Conservation (phyloP, 1,284 basidiomycete genomes). For the Cerioporus squamosus region DNA sequence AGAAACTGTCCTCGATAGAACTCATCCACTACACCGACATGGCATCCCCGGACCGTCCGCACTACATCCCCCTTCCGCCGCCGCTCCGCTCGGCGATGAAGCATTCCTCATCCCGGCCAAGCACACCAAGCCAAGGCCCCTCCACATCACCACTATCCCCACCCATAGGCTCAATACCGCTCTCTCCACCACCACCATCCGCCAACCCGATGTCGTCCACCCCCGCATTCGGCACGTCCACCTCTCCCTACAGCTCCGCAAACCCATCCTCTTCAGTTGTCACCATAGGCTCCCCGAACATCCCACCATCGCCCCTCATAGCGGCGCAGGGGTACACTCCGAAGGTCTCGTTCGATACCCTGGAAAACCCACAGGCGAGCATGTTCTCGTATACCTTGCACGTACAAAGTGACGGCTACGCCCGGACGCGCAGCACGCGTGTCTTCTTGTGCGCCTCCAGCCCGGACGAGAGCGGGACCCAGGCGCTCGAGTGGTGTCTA, state of each 20-base stretch:
- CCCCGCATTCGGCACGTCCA: slow-evolving; percentile 4
- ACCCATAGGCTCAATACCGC: slow-evolving; percentile 20
- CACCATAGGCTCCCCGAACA: slow-evolving; percentile 14
- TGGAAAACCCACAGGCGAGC: slow-evolving; percentile 44
- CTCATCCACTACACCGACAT: slow-evolving; percentile 11
- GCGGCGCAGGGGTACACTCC: slow-evolving; percentile 66
- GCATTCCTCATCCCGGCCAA: slow-evolving; percentile 38
- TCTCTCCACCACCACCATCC: slow-evolving; percentile 11
- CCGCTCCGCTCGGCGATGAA: slow-evolving; percentile 57
- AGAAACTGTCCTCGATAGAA: neutral
- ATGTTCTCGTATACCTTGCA: slow-evolving; percentile 69
- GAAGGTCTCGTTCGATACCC: slow-evolving; percentile 79
- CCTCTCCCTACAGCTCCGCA: slow-evolving; percentile 16
- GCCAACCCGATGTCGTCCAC: slow-evolving; percentile 22
- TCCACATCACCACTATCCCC: slow-evolving; percentile 23
- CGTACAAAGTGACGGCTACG: slow-evolving; percentile 86
- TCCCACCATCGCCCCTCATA: slow-evolving; percentile 28
- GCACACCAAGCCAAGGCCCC: slow-evolving; percentile 22
- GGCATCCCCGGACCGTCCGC: slow-evolving; percentile 31
- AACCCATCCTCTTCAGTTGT: slow-evolving; percentile 17
- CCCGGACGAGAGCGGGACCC: slow-evolving; percentile 83
- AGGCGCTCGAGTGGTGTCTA: slow-evolving; percentile 90
- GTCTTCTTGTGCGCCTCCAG: slow-evolving; percentile 93
- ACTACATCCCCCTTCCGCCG: slow-evolving; percentile 31
- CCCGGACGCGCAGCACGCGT: slow-evolving; percentile 79